phyloP scores from a whole-genome alignment of 176 grass and related monocot genomes.

The Carex scoparia region DNA sequence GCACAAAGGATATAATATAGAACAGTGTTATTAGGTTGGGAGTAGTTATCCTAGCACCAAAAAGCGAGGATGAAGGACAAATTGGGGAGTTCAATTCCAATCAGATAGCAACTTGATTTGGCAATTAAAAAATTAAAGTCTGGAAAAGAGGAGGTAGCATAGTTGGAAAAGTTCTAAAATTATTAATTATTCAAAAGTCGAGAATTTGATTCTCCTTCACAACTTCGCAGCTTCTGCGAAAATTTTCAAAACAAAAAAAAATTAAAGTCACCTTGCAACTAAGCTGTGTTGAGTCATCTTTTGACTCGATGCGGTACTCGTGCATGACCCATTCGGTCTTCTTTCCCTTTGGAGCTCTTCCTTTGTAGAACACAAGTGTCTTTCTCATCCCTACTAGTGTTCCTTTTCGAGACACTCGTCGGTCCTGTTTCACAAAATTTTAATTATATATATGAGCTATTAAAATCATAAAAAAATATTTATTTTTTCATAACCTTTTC shows the following conservation, averaged over 20 bases:
- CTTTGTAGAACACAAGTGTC: constrained; percentile 88
- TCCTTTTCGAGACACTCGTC: constrained; percentile 34
- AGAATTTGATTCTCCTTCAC: no score
- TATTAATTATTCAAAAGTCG: no score
- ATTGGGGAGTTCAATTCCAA: neutral
- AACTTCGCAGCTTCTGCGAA: no score
- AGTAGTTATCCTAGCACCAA: neutral
- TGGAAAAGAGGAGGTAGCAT: no score
- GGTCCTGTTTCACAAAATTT: constrained; percentile 18
- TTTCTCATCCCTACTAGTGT: constrained; percentile 70
- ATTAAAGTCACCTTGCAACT: constrained; percentile 34
- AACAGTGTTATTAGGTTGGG: neutral
- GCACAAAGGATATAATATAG: neutral
- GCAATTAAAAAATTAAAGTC: no score
- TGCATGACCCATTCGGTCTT: constrained; percentile 99
- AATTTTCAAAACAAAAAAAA: neutral
- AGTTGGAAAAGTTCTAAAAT: no score
- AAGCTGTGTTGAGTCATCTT: constrained; percentile 1
- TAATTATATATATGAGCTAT: neutral
- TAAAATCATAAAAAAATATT: neutral
- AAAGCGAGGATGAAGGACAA: neutral
- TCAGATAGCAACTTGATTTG: neutral
- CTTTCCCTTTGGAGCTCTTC: constrained; percentile 79
- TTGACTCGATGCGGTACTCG: constrained; percentile 68
- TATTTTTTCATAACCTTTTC: neutral